Evolutionary conservation across 805 yeast genomes (phyloP), one percentile per base, ranked within the genome.

Genomic region (Saturnispora bothae): DNA sequence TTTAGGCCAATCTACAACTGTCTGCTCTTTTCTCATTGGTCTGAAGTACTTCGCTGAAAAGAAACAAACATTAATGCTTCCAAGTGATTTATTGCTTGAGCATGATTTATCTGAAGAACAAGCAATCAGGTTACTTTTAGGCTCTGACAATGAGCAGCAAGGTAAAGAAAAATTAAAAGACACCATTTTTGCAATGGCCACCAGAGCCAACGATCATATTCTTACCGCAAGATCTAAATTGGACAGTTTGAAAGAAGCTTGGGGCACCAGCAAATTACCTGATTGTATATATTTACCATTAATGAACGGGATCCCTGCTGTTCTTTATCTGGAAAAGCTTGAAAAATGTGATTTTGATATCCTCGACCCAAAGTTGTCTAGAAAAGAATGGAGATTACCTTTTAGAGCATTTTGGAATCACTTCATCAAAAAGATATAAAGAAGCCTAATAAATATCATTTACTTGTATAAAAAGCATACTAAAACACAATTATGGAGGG

Each of bases 131-230:
- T 42, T 66, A 6, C 44, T 62, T 15, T 69, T 65, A 47, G 73
- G 74, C 5, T 66, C 69, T 20, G 59, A 48, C 20, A 54, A 53
- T 9, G 52, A 50, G 4, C 44, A 49, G 3, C 60, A 52, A 8
- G 26, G 21, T 10, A 42, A 31, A 14, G 56, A 52, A 26, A 58
- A 57, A 38, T 48, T 81, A 41, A 69, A 71, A 42, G 75, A 78
- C 49, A 73, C 76, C 7, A 64, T 81, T 1, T 84, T 69, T 50
- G 83, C 78, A 33, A 71, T 79, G 4, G 83, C 92, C 3, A 73
- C 79, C 4, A 60, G 68, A 1, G 92, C 94, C 3, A 83, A 84
- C 57, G 95, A 83, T 53, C 95, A 83, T 54, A 51, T 84, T 3
- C 54, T 83, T 4, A 64, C 86, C 1, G 85, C 92, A 1, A 63